Evolutionary conservation across 176 grass and related monocot genomes (phyloP).

Genomic region (Microstegium vimineum): DNA sequence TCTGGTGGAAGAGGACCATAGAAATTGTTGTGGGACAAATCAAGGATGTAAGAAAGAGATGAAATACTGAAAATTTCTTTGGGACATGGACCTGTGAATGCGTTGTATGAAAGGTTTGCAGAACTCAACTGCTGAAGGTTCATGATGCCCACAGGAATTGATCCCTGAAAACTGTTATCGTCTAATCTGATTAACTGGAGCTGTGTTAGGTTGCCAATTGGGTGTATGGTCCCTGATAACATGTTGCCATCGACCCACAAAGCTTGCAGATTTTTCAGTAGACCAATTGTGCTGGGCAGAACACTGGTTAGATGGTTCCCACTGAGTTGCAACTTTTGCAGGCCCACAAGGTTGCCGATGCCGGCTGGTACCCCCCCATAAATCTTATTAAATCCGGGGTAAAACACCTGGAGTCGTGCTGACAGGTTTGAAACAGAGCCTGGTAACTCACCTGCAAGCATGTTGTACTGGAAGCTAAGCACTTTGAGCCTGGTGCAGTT

Average conservation of each 20-base stretch:
- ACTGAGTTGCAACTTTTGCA: neutral
- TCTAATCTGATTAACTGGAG: neutral
- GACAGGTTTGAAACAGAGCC: constrained; percentile 36
- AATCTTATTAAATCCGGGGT: constrained; percentile 28
- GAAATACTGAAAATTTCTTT: constrained; percentile 8
- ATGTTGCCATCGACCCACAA: constrained; percentile 10
- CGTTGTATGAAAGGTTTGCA: neutral
- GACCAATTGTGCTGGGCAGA: constrained; percentile 34
- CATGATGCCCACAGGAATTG: neutral
- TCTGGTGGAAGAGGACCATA: constrained; percentile 31
- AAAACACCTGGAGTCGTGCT: neutral
- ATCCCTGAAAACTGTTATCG: constrained; percentile 3
- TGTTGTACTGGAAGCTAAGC: constrained; percentile 23
- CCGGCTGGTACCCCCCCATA: constrained; percentile 21
- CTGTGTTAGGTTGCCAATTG: constrained; percentile 28
- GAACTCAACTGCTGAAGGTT: neutral
- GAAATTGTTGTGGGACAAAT: constrained; percentile 38
- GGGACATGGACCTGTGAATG: constrained; percentile 16
- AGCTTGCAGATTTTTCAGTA: constrained; percentile 10
- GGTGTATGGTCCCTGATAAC: constrained; percentile 19
- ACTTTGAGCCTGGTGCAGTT: constrained; percentile 41
- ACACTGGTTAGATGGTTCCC: constrained; percentile 17
- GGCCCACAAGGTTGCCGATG: constrained; percentile 27
- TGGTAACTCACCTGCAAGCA: constrained; percentile 27
- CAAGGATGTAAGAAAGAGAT: neutral